A percentile compares a stretch with the other conserved stretches of the same genome.
Evolutionary conservation across 331 rosid species (phyloP).

Genomic region (Rosa hybrid): DNA sequence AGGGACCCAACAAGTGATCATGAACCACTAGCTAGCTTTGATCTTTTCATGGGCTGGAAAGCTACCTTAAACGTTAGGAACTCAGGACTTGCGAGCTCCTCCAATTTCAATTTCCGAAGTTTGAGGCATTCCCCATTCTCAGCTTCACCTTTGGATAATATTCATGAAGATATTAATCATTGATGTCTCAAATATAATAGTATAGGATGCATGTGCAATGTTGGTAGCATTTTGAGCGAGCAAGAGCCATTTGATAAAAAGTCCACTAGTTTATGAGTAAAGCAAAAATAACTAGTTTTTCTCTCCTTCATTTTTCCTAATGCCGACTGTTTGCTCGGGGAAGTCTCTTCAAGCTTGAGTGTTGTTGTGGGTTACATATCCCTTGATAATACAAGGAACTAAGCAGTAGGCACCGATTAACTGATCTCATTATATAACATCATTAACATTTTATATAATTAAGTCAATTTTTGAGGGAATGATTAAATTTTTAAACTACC

Average conservation of each 20-base stretch:
- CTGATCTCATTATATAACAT: neutral
- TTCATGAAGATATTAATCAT: neutral
- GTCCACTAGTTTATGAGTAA: neutral
- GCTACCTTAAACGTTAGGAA: neutral
- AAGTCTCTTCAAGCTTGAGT: neutral
- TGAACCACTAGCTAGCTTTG: neutral
- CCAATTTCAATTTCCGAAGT: neutral
- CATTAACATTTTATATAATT: too few species aligned
- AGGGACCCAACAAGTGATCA: neutral
- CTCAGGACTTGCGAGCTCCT: neutral
- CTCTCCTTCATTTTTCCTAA: neutral
- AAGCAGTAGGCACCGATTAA: neutral
- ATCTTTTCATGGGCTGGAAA: neutral
- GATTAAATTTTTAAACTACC: too few species aligned
- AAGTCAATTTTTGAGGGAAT: too few species aligned
- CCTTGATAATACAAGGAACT: neutral
- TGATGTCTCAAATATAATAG: neutral
- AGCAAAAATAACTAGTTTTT: neutral
- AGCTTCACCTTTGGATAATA: neutral
- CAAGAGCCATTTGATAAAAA: conserved; percentile 1
- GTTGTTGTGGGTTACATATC: neutral
- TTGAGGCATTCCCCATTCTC: neutral
- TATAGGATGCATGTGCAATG: neutral
- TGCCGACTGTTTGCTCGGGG: neutral
- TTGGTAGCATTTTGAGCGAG: conserved; percentile 8